A percentile compares a stretch with the other conserved stretches of the same genome.
phyloP scores from a whole-genome alignment of 1,284 basidiomycete genomes.

The Singerocomus inundabilis region DNA sequence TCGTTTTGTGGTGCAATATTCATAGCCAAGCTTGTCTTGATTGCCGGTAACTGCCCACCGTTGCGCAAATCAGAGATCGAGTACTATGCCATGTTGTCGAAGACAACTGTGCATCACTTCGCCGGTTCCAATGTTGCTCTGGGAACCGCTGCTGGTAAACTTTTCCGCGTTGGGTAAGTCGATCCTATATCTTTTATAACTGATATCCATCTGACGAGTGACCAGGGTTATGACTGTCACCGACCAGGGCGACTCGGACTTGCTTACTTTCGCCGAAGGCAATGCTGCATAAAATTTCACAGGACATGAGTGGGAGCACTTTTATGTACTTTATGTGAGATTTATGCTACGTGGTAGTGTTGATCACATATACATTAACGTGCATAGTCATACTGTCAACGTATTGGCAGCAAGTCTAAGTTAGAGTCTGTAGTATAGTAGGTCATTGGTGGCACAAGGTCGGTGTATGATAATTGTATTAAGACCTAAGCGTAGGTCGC shows the following conservation, averaged over 20 bases:
- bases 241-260: conserved; percentile 97
- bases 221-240: conserved; percentile 93
- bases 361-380: conserved; percentile 8
- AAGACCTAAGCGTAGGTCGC: background rate
- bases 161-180: conserved; percentile 96
- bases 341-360: background rate
- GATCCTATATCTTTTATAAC: background rate
- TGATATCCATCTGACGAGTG: conserved; percentile 8
- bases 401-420: background rate
- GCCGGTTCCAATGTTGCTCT: conserved; percentile 96
- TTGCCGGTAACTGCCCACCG: conserved; percentile 98
- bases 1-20: conserved; percentile 9
- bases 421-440: too few species aligned
- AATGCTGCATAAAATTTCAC: conserved; percentile 42
- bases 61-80: conserved; percentile 99
- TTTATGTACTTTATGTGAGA: conserved; percentile 7
- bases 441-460: too few species aligned
- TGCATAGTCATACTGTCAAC: background rate
- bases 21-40: conserved; percentile 96
- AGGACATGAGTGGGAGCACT: background rate
- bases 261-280: conserved; percentile 76
- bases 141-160: conserved; percentile 98
- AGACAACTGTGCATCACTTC: conserved; percentile 97
- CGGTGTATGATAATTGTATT: background rate
- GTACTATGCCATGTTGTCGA: conserved; percentile 99